These are phyloP conservation scores for Russula sp. DNA, from an alignment of 768 basidiomycete genomes.

Conservation along the genomic window DNA sequence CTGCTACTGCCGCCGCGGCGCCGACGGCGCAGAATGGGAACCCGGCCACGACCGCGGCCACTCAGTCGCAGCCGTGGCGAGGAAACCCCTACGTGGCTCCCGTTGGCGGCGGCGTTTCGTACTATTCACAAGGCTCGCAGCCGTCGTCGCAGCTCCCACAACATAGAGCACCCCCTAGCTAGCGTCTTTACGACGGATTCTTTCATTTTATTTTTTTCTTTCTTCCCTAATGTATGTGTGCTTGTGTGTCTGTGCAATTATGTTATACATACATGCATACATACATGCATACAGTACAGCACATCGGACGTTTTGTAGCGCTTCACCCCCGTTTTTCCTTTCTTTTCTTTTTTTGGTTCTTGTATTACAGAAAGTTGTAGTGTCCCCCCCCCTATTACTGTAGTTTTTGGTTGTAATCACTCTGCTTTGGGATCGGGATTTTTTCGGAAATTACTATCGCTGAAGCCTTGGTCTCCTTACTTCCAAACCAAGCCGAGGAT, in stretches of 20 bases:
- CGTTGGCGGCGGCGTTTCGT: not conserved
- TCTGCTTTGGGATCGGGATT: not conserved
- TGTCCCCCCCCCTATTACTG: slow-evolving; percentile 1
- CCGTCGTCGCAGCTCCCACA: not conserved
- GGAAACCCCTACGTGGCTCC: slow-evolving; percentile 9
- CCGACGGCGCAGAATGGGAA: slow-evolving; percentile 5
- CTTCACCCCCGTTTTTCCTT: not conserved
- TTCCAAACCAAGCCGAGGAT: not conserved
- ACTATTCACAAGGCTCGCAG: slow-evolving; percentile 14
- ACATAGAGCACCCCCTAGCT: slow-evolving; percentile 18
- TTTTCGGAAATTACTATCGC: not conserved
- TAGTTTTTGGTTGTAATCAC: slow-evolving; percentile 6
- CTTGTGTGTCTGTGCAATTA: not conserved
- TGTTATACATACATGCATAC: not conserved
- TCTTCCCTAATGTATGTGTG: not conserved
- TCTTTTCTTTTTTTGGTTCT: not conserved
- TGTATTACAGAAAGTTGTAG: slow-evolving; percentile 16
- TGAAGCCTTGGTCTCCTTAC: no score
- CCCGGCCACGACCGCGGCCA: not conserved
- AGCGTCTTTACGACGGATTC: not conserved
- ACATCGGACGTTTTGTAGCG: not conserved
- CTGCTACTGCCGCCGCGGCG: not conserved
- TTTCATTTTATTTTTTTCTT: not conserved
- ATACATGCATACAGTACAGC: not conserved
- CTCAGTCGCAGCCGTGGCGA: slow-evolving; percentile 7